Evolutionary conservation across 169 alveolate species (phyloP).

Genomic region (Babesia caballi): DNA sequence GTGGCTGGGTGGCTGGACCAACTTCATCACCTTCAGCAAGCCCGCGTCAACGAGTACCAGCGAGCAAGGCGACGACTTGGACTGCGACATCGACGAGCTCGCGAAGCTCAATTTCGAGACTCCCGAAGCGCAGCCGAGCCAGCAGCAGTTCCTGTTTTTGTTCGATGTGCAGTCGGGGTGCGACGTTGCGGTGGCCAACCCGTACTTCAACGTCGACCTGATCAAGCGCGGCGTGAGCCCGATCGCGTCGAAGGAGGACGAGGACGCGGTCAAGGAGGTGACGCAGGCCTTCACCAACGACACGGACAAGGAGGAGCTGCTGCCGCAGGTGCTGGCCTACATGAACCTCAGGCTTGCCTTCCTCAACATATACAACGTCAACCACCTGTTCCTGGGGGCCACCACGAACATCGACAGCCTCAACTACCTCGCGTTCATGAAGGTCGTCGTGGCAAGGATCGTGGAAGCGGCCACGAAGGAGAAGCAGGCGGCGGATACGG

Average conservation of each 20-base stretch:
- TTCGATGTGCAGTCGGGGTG: conserved; percentile 50
- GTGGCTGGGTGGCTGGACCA: conserved; percentile 59
- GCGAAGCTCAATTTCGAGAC: conserved; percentile 1
- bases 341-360: conserved; percentile 61
- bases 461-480: conserved; percentile 15
- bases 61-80: conserved; percentile 4
- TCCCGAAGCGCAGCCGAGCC: background rate
- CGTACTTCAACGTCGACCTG: conserved; percentile 47
- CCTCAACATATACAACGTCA: conserved; percentile 55
- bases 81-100: conserved; percentile 17
- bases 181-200: conserved; percentile 20
- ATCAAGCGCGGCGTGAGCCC: conserved; percentile 55
- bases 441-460: conserved; percentile 20
- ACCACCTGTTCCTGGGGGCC: conserved; percentile 47
- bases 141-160: conserved; percentile 50
- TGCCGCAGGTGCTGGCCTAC: conserved; percentile 61
- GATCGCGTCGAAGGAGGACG: conserved; percentile 50
- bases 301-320: conserved; percentile 53
- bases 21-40: conserved; percentile 50
- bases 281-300: conserved; percentile 55
- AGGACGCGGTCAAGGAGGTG: conserved; percentile 55
- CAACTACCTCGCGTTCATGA: conserved; percentile 15
- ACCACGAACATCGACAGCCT: background rate
- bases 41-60: background rate
- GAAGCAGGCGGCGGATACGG: background rate